Percentiles rank a stretch among this genome's conserved stretches.
Conservation (phyloP, 1,284 basidiomycete species). For the Ceratobasidium sp. region DNA sequence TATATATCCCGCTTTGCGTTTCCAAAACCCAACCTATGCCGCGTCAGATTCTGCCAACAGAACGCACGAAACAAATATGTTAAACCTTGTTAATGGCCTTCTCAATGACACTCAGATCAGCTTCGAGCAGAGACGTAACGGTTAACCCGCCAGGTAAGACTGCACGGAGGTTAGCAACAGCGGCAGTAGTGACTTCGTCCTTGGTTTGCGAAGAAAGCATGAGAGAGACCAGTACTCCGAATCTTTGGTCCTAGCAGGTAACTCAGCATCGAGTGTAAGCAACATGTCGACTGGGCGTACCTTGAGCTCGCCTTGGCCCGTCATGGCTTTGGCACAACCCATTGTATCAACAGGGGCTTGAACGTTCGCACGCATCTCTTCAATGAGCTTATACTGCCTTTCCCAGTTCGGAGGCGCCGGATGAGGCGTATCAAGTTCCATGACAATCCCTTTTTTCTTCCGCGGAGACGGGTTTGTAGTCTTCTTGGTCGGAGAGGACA, state of each 20-base stretch:
- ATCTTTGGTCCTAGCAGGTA: slow-evolving; percentile 75
- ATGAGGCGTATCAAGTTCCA: slow-evolving; percentile 74
- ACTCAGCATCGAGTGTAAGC: background rate
- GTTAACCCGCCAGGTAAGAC: slow-evolving; percentile 83
- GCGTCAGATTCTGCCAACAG: background rate
- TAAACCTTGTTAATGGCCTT: slow-evolving; percentile 80
- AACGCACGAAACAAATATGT: background rate
- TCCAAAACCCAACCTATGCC: slow-evolving; percentile 82
- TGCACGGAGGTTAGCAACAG: slow-evolving; percentile 79
- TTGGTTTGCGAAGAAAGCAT: slow-evolving; percentile 98
- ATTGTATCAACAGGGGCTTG: slow-evolving; percentile 92
- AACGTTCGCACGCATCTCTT: slow-evolving; percentile 78
- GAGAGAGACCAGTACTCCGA: slow-evolving; percentile 89
- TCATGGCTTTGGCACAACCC: slow-evolving; percentile 82
- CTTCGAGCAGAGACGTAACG: slow-evolving; percentile 76
- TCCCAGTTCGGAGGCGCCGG: slow-evolving; percentile 79
- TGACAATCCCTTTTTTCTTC: slow-evolving; percentile 65
- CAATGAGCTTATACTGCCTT: slow-evolving; percentile 80
- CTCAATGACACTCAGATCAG: slow-evolving; percentile 73
- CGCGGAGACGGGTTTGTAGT: slow-evolving; percentile 53
- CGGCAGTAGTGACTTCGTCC: slow-evolving; percentile 89
- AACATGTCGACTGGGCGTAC: slow-evolving; percentile 57
- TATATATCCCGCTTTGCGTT: slow-evolving; percentile 76
- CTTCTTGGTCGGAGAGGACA: slow-evolving; percentile 4
- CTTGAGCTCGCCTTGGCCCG: slow-evolving; percentile 72